These are phyloP conservation scores for Penicillium dipodomyicola DNA, from an alignment of 495 filamentous ascomycete genomes.

Conservation along the genomic window DNA sequence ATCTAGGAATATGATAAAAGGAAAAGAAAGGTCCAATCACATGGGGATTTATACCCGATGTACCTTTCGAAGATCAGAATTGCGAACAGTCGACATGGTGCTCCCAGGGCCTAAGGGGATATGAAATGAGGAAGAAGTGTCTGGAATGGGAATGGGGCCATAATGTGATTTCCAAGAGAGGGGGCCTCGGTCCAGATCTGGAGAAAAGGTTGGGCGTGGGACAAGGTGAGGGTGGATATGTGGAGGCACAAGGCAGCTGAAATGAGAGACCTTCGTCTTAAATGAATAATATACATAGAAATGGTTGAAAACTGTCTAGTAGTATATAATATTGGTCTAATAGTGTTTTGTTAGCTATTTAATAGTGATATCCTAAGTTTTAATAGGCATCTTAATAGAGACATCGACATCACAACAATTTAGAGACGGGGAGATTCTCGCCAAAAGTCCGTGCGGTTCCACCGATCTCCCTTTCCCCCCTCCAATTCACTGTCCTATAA, in stretches of 20 bases:
- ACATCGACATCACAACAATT: neutral
- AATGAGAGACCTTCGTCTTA: too few species aligned
- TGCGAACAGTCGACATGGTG: conserved; percentile 26
- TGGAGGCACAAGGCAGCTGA: too few species aligned
- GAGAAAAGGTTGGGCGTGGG: conserved; percentile 4
- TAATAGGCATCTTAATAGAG: neutral
- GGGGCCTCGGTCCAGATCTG: conserved; percentile 29
- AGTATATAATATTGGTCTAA: neutral
- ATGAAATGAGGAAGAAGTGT: too few species aligned
- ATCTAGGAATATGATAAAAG: neutral
- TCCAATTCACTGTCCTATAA: neutral
- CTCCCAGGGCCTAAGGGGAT: conserved; percentile 7
- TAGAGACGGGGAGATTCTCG: neutral
- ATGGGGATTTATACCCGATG: conserved; percentile 18
- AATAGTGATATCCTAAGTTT: neutral
- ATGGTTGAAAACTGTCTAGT: too few species aligned
- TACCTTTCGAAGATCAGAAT: conserved; percentile 8
- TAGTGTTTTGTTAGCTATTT: neutral
- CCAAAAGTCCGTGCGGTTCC: conserved; percentile 3
- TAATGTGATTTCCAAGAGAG: conserved; percentile 4
- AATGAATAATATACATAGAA: too few species aligned
- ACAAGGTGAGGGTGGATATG: too few species aligned
- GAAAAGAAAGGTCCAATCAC: conserved; percentile 17
- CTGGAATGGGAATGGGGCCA: conserved; percentile 1
- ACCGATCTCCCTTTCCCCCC: neutral